Conservation (phyloP, 495 filamentous ascomycete species). For the Penicillium atrosanguineum region DNA sequence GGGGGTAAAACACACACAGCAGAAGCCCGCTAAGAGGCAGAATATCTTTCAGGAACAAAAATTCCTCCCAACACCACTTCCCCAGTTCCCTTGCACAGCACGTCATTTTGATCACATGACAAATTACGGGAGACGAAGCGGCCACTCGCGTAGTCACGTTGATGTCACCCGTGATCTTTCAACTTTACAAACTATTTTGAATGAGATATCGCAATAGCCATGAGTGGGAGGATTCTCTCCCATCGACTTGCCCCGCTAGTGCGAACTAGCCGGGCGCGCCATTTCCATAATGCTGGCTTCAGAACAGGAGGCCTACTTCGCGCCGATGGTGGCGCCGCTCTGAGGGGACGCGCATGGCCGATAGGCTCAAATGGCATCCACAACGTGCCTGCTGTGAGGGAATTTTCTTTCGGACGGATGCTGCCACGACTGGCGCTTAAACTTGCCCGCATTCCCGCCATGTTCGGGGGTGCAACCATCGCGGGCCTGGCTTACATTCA, state of each 20-base stretch:
- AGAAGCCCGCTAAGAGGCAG: background rate
- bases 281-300: slow-evolving; percentile 58
- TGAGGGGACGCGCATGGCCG: slow-evolving; percentile 68
- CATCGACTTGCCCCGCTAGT: slow-evolving; percentile 65
- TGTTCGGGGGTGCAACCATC: slow-evolving; percentile 86
- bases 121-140: slow-evolving; percentile 32
- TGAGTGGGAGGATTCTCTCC: slow-evolving; percentile 82
- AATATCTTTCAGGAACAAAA: slow-evolving; percentile 4
- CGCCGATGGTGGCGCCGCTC: slow-evolving; percentile 58
- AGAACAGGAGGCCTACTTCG: slow-evolving; percentile 68
- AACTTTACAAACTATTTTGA: slow-evolving; percentile 22
- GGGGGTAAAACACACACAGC: background rate
- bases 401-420: slow-evolving; percentile 79
- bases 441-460: slow-evolving; percentile 79
- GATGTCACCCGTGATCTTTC: slow-evolving; percentile 27
- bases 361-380: slow-evolving; percentile 73
- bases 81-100: slow-evolving; percentile 34
- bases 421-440: slow-evolving; percentile 89
- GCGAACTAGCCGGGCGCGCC: slow-evolving; percentile 63
- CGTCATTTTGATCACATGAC: slow-evolving; percentile 41
- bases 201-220: slow-evolving; percentile 46
- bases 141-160: slow-evolving; percentile 43
- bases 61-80: slow-evolving; percentile 7
- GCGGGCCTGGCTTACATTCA: slow-evolving; percentile 88
- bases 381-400: slow-evolving; percentile 79